Conservation (phyloP, 2,329 filamentous ascomycete species). For the Ustilaginoidea virens region DNA sequence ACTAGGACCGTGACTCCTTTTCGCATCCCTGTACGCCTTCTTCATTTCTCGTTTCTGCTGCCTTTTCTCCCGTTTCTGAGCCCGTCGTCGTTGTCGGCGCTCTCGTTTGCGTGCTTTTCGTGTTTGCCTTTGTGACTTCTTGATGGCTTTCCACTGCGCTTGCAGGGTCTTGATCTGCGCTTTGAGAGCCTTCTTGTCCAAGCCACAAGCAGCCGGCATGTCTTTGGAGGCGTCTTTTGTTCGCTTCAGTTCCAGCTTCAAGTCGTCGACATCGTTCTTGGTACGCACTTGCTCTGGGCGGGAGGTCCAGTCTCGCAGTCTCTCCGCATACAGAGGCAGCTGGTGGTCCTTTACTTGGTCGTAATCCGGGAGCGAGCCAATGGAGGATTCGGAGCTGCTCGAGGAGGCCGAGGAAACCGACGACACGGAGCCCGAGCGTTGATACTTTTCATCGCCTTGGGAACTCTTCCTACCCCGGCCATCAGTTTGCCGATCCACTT, state of each 20-base stretch:
- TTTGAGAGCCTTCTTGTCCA: slow-evolving; percentile 20
- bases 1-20: slow-evolving; percentile 8
- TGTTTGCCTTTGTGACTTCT: slow-evolving; percentile 14
- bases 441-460: slow-evolving; percentile 7
- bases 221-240: slow-evolving; percentile 12
- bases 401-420: slow-evolving; percentile 19
- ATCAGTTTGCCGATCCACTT: neutral
- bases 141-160: slow-evolving; percentile 24
- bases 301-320: slow-evolving; percentile 32
- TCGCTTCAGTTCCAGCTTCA: slow-evolving; percentile 27
- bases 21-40: slow-evolving; percentile 14
- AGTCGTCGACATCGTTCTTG: slow-evolving; percentile 24
- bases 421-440: slow-evolving; percentile 19
- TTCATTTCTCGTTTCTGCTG: slow-evolving; percentile 16
- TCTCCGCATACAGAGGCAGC: slow-evolving; percentile 27
- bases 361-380: slow-evolving; percentile 38
- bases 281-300: slow-evolving; percentile 34
- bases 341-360: slow-evolving; percentile 33
- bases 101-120: slow-evolving; percentile 17
- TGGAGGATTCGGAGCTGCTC: slow-evolving; percentile 22
- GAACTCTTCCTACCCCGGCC: neutral
- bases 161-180: slow-evolving; percentile 29
- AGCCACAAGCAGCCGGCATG: neutral
- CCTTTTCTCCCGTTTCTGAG: slow-evolving; percentile 18
- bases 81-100: slow-evolving; percentile 13